A percentile compares a stretch with the other conserved stretches of the same genome.
Evolutionary conservation across 306 rosid genomes (phyloP).

Genomic region (Gillenia trifoliata): DNA sequence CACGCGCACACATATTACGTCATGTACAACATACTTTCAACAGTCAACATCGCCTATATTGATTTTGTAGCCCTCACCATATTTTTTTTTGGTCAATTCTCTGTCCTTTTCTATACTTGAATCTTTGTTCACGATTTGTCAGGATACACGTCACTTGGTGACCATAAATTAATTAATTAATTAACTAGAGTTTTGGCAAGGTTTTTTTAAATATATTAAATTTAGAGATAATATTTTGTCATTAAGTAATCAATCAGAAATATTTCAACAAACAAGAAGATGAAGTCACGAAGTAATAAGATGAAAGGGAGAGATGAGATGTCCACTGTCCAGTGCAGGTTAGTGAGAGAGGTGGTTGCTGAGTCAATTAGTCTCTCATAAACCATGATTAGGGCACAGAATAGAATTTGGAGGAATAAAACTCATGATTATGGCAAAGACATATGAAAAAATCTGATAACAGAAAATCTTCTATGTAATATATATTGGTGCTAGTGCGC

Average conservation of each 20-base stretch:
- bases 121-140: not conserved
- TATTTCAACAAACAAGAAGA: not conserved
- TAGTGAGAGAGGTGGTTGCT: conserved; percentile 37
- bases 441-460: conserved; percentile 17
- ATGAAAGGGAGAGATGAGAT: conserved; percentile 17
- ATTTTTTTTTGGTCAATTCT: too few species aligned
- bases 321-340: conserved; percentile 30
- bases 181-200: not conserved
- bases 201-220: not conserved
- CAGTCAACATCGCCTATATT: not conserved
- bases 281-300: conserved; percentile 13
- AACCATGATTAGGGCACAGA: conserved; percentile 26
- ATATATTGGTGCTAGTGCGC: conserved; percentile 3
- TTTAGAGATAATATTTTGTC: not conserved
- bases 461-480: not conserved
- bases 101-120: not conserved
- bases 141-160: not conserved
- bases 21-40: not conserved
- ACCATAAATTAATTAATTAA: not conserved
- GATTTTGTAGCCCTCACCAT: not conserved
- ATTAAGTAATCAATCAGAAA: not conserved
- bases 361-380: conserved; percentile 29
- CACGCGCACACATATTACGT: not conserved
- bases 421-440: conserved; percentile 28
- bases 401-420: conserved; percentile 17